phyloP scores from a whole-genome alignment of 495 filamentous ascomycete species.

The Physcia stellaris region DNA sequence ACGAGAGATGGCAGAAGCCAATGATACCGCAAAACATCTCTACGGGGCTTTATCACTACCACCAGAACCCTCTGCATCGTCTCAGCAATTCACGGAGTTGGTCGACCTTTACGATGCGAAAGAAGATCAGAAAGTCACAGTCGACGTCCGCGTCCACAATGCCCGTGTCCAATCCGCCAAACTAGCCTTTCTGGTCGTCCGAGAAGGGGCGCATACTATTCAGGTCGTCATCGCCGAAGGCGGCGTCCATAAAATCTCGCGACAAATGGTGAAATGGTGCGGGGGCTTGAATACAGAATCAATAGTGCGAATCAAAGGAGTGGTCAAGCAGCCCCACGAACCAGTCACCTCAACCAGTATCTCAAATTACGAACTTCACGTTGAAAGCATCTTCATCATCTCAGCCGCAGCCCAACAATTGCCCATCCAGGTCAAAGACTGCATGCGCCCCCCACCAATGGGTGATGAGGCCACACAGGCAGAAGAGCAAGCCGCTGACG shows the following conservation, averaged over 20 bases:
- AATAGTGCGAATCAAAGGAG: slow-evolving; percentile 64
- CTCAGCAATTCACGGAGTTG: slow-evolving; percentile 29
- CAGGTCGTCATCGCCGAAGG: slow-evolving; percentile 62
- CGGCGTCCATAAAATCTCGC: slow-evolving; percentile 28
- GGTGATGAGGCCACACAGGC: slow-evolving; percentile 30
- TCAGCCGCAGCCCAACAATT: slow-evolving; percentile 48
- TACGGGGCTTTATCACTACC: slow-evolving; percentile 36
- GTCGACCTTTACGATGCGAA: slow-evolving; percentile 38
- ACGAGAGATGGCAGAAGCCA: slow-evolving; percentile 31
- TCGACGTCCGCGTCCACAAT: slow-evolving; percentile 81
- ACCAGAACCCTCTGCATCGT: slow-evolving; percentile 3
- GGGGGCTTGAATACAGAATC: slow-evolving; percentile 66
- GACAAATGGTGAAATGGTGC: slow-evolving; percentile 84
- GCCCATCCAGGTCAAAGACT: slow-evolving; percentile 60
- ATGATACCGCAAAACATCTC: slow-evolving; percentile 57
- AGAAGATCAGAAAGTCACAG: slow-evolving; percentile 60
- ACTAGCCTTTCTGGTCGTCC: slow-evolving; percentile 80
- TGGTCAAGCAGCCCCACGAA: slow-evolving; percentile 60
- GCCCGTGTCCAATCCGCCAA: slow-evolving; percentile 77
- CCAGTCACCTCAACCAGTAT: slow-evolving; percentile 67
- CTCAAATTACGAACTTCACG: slow-evolving; percentile 61
- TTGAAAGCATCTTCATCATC: slow-evolving; percentile 67
- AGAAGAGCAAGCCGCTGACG: slow-evolving; percentile 30
- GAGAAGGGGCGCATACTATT: slow-evolving; percentile 67
- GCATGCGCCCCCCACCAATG: slow-evolving; percentile 35